These are phyloP conservation scores for Antitrichia curtipendula DNA, from an alignment of 225 moss, liverwort and hornwort genomes.

Conservation along the genomic window DNA sequence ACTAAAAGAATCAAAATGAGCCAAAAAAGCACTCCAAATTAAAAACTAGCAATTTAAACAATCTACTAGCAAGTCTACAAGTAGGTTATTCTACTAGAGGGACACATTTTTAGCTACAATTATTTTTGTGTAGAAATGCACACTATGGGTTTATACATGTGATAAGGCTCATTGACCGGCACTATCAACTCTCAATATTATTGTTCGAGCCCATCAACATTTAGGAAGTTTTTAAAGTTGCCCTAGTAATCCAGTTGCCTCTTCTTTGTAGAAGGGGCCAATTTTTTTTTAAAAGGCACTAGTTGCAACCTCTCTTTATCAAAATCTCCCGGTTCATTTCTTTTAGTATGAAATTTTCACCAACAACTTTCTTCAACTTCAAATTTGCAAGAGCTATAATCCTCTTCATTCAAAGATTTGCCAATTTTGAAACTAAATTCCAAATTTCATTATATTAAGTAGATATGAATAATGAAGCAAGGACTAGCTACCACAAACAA, in stretches of 20 bases:
- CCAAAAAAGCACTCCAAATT: too few species aligned
- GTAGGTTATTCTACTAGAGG: not conserved
- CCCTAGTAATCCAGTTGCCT: fast-evolving
- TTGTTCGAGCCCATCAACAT: too few species aligned
- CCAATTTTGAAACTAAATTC: not conserved
- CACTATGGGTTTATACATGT: too few species aligned
- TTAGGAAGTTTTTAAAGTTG: not conserved
- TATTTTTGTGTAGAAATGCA: not conserved
- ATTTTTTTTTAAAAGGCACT: not conserved
- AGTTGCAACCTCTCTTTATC: not conserved
- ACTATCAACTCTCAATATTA: too few species aligned
- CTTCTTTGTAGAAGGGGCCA: fast-evolving
- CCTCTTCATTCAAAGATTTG: not conserved
- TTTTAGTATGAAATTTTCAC: too few species aligned
- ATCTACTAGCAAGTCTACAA: too few species aligned
- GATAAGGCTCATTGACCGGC: too few species aligned
- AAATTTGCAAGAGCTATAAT: not conserved
- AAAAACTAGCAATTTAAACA: too few species aligned
- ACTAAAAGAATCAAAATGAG: too few species aligned
- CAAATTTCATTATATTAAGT: not conserved
- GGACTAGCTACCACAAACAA: fast-evolving
- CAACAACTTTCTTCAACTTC: too few species aligned
- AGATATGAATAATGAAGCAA: fast-evolving
- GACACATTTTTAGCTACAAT: not conserved
- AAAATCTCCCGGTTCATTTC: too few species aligned